These are phyloP conservation scores for Ceraceosorus guamensis DNA, from an alignment of 1,284 basidiomycete genomes.

Conservation along the genomic window DNA sequence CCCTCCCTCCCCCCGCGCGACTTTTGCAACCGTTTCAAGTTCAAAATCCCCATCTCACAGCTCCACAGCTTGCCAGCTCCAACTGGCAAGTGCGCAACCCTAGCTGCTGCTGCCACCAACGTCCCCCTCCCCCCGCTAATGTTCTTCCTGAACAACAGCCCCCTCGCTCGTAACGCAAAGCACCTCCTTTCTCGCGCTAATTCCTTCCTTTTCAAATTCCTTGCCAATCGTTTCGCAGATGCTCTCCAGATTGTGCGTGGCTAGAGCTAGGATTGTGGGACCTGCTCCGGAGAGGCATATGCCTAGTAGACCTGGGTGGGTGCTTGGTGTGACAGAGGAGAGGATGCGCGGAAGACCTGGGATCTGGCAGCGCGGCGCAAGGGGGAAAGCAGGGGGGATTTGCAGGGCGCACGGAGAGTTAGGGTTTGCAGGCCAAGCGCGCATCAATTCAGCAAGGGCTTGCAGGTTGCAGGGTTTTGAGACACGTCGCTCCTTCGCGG, in stretches of 20 bases:
- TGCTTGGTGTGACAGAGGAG: constrained; percentile 72
- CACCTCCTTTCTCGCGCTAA: constrained; percentile 36
- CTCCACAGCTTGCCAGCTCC: no score
- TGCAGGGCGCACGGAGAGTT: no score
- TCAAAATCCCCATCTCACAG: no score
- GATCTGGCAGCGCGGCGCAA: constrained; percentile 57
- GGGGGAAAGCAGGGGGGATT: constrained; percentile 5
- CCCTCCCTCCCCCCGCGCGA: no score
- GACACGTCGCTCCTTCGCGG: no score
- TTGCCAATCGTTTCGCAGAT: constrained; percentile 37
- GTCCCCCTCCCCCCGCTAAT: no score
- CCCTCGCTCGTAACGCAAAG: constrained; percentile 40
- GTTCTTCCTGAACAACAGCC: constrained; percentile 1
- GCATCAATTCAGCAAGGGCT: no score
- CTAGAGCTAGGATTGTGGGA: constrained; percentile 94
- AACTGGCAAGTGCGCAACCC: no score
- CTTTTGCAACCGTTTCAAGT: no score
- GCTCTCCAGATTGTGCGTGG: constrained; percentile 55
- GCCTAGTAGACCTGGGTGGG: constrained; percentile 86
- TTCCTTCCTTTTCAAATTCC: constrained; percentile 37
- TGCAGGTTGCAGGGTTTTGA: no score
- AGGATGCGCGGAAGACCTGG: constrained; percentile 64
- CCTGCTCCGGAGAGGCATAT: constrained; percentile 97
- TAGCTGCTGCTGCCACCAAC: no score
- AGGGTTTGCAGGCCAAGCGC: no score